Conservation (phyloP, 805 yeast genomes). For the Candida germanica region DNA sequence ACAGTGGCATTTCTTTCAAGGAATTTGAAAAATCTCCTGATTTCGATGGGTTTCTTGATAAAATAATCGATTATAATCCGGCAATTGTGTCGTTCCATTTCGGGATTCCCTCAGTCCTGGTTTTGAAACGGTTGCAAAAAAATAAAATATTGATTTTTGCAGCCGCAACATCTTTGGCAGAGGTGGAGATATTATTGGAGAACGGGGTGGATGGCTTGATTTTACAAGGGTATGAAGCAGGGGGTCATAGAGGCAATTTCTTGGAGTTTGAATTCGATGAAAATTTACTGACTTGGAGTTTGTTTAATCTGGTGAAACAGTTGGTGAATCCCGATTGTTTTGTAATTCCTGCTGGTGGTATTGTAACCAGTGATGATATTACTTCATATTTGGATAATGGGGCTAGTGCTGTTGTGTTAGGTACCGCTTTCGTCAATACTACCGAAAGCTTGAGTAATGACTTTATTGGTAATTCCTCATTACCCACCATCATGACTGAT, state of each 20-base stretch:
- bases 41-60: slow-evolving; percentile 14
- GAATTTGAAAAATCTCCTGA: slow-evolving; percentile 21
- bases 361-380: slow-evolving; percentile 31
- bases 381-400: slow-evolving; percentile 35
- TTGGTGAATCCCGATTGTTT: slow-evolving; percentile 14
- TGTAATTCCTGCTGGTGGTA: slow-evolving; percentile 55
- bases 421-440: slow-evolving; percentile 47
- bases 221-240: slow-evolving; percentile 62
- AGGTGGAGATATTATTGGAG: slow-evolving; percentile 30
- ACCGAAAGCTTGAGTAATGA: slow-evolving; percentile 24
- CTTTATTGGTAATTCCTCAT: slow-evolving; percentile 13
- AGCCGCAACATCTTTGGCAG: slow-evolving; percentile 45
- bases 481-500: slow-evolving; percentile 28
- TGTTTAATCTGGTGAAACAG: slow-evolving; percentile 21
- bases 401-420: slow-evolving; percentile 54
- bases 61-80: slow-evolving; percentile 31
- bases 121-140: slow-evolving; percentile 31
- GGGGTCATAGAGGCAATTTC: slow-evolving; percentile 60
- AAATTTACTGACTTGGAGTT: slow-evolving; percentile 32
- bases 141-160: slow-evolving; percentile 43
- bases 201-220: slow-evolving; percentile 46
- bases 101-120: slow-evolving; percentile 38
- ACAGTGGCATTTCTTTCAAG: slow-evolving; percentile 27
- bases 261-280: slow-evolving; percentile 24
- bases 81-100: slow-evolving; percentile 52